Base-by-base conservation (phyloP, 2,329 filamentous ascomycete genomes). In the Xylariaceae sp. region DNA sequence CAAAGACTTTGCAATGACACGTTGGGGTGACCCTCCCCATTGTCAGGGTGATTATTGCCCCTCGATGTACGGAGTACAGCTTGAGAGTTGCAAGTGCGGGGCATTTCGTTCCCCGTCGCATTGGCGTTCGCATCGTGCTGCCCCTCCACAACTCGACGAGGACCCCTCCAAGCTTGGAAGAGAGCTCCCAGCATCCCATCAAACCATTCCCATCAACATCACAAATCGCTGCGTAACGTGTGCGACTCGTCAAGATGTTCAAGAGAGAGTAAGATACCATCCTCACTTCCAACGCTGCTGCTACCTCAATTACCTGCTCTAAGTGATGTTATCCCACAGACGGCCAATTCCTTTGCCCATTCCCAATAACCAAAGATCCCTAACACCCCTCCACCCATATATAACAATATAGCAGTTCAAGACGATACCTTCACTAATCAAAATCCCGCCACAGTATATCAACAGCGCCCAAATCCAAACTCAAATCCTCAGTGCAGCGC, bases 401-500 rank as follows among this genome's bases (percentile, higher is more conserved):
- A 4, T 10, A 36, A 47, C 11, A 30, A 27, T 43, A 19, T 14
- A 27, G 19, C 30, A 19, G 15, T 18, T 6, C 14, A 12, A 27
- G 22, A 15, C 9, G 18, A 40, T 18, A 36, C 44, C 49, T 39
- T 48, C 31, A 17, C 12, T 12, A 30, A n/a, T 7, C 6, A 12
- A 14, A 30, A 11, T 35, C 14, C 18, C 53, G 54, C 43, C 42
- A 43, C 58, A 92, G 88, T 59, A 84, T 96, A 68, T 75, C 83
- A 62, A 74, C 86, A 22, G 83, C 87, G 58, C 85, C 89, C 49
- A 95, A 94, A 75, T 90, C 90, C 62, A 97, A 97, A 78, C 89
- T 97, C 71, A 99, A 97, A 75, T 96, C 92, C 58, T 96, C 90
- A 19, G 89, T 90, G 49, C 91, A 96, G 75, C 89, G 94, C 65